A percentile compares a stretch with the other conserved stretches of the same genome.
Evolutionary conservation across 352 stramenopile species (phyloP).

Genomic region (Paralagenidium karlingii): DNA sequence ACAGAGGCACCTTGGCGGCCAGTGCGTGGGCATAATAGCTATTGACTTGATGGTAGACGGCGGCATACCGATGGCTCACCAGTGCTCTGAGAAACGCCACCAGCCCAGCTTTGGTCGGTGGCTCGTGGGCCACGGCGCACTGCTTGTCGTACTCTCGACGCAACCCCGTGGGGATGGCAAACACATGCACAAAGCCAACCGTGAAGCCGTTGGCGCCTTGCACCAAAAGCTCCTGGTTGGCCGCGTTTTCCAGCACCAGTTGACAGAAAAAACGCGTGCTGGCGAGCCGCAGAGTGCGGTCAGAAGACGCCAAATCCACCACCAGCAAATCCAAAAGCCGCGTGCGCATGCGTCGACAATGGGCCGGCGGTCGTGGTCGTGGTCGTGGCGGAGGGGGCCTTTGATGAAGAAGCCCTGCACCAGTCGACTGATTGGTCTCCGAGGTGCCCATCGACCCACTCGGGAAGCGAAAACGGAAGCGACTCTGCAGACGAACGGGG

Average conservation of each 20-base stretch:
- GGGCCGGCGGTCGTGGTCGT: too few species aligned
- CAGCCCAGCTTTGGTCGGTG: slow-evolving; percentile 5
- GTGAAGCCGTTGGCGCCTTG: slow-evolving; percentile 16
- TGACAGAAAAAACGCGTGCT: slow-evolving; percentile 32
- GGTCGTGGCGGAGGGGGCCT: too few species aligned
- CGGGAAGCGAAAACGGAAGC: too few species aligned
- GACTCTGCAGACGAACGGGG: too few species aligned
- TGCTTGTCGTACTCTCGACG: slow-evolving; percentile 9
- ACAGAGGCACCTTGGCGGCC: slow-evolving; percentile 26
- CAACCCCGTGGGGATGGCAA: slow-evolving; percentile 21
- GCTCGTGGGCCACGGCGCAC: not conserved
- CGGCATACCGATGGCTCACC: slow-evolving; percentile 21
- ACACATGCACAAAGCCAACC: slow-evolving; percentile 41
- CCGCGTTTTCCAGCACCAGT: slow-evolving; percentile 30
- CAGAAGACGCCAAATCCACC: slow-evolving; percentile 16
- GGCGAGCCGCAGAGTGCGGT: slow-evolving; percentile 28
- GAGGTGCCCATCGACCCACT: too few species aligned
- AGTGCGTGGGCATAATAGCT: slow-evolving; percentile 34
- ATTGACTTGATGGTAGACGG: slow-evolving; percentile 23
- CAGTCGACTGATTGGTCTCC: too few species aligned
- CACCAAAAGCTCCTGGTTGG: slow-evolving; percentile 19
- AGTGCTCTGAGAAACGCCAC: slow-evolving; percentile 14
- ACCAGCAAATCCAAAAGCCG: slow-evolving; percentile 12
- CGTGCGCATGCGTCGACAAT: not conserved
- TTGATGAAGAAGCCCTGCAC: too few species aligned